Conservation (phyloP, 768 basidiomycete species). For the Suillus weaverae region DNA sequence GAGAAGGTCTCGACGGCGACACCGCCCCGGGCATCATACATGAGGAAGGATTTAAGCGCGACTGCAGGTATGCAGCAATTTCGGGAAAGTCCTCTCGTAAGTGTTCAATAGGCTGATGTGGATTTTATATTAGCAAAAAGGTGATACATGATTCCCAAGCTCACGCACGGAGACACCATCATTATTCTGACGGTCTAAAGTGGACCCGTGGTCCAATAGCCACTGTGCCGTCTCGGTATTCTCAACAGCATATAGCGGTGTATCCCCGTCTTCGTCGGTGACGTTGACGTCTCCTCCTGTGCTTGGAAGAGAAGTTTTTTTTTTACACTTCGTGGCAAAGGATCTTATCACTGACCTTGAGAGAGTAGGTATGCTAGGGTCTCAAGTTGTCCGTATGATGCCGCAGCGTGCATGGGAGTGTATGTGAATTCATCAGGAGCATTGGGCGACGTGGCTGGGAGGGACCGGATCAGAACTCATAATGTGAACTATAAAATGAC, state of each 20-base stretch:
- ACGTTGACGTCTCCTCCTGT: slow-evolving; percentile 86
- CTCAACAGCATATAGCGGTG: slow-evolving; percentile 90
- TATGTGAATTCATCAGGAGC: slow-evolving; percentile 71
- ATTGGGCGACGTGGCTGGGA: slow-evolving; percentile 66
- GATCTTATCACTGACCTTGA: slow-evolving; percentile 45
- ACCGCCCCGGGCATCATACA: slow-evolving; percentile 7
- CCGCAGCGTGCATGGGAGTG: slow-evolving; percentile 93
- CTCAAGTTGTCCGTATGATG: slow-evolving; percentile 82
- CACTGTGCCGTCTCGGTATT: slow-evolving; percentile 72
- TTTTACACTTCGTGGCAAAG: neutral
- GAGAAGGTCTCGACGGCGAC: slow-evolving; percentile 45
- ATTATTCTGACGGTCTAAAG: slow-evolving; percentile 57
- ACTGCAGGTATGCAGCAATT: slow-evolving; percentile 62
- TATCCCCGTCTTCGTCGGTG: slow-evolving; percentile 85
- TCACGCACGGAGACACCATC: slow-evolving; percentile 74
- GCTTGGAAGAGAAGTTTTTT: slow-evolving; percentile 2
- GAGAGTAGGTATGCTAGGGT: slow-evolving; percentile 78
- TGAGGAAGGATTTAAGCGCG: slow-evolving; percentile 26
- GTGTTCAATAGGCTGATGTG: slow-evolving; percentile 62
- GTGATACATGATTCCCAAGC: slow-evolving; percentile 11
- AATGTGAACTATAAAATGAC: slow-evolving; percentile 21
- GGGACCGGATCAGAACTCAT: slow-evolving; percentile 33
- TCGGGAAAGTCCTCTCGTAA: slow-evolving; percentile 70
- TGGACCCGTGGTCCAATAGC: slow-evolving; percentile 78
- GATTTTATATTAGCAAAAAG: slow-evolving; percentile 11